phyloP scores from a whole-genome alignment of 2,329 filamentous ascomycete genomes.

The Phaeosphaeria sp. region DNA sequence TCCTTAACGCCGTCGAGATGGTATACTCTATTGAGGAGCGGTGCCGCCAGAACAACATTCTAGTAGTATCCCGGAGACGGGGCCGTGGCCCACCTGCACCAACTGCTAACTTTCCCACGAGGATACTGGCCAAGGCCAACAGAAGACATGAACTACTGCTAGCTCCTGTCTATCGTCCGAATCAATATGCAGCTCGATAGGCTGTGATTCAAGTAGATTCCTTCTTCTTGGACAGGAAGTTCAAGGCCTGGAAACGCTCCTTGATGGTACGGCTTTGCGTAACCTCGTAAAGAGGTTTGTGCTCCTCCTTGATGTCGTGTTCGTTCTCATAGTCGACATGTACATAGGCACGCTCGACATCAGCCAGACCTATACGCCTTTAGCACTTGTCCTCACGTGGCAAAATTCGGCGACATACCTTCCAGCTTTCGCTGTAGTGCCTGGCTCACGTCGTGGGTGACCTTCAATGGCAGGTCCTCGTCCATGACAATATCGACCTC shows the following conservation, averaged over 20 bases:
- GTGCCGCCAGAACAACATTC: neutral
- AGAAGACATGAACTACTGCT: neutral
- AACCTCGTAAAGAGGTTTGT: conserved; percentile 47
- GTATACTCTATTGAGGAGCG: neutral
- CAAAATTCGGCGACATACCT: conserved; percentile 42
- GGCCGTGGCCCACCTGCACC: neutral
- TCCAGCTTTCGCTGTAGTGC: conserved; percentile 67
- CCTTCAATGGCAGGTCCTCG: conserved; percentile 59
- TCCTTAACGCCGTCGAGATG: neutral
- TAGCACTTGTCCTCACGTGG: conserved; percentile 6
- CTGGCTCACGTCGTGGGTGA: conserved; percentile 67
- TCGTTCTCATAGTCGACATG: conserved; percentile 57
- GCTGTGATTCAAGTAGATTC: neutral
- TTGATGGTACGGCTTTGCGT: conserved; percentile 42
- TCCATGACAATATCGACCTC: conserved; percentile 69
- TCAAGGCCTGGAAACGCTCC: conserved; percentile 37
- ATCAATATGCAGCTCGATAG: neutral
- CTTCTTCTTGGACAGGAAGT: conserved; percentile 31
- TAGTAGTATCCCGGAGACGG: neutral
- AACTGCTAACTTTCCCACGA: neutral
- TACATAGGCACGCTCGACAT: conserved; percentile 56
- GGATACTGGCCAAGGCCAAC: too few relatives aligned
- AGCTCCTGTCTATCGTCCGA: neutral
- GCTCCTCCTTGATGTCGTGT: conserved; percentile 48
- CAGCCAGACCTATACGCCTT: conserved; percentile 38